Percentiles rank a stretch among this genome's conserved stretches.
Conservation (phyloP, 352 stramenopile species). For the Pythium biforme region DNA sequence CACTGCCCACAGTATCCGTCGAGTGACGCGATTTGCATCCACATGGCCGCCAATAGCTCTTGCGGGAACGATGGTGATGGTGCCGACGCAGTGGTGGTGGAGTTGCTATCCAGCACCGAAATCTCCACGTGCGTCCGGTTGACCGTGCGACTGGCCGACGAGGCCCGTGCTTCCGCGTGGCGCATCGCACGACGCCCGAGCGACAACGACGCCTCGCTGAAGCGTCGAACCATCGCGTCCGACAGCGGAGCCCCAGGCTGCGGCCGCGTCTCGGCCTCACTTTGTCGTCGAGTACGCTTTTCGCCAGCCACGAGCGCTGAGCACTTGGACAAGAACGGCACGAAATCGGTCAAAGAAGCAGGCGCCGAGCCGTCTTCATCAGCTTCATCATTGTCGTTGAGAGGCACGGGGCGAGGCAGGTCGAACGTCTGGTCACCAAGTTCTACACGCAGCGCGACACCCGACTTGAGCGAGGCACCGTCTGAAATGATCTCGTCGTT, state of each 20-base stretch:
- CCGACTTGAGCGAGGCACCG: conserved; percentile 78
- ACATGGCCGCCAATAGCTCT: conserved; percentile 73
- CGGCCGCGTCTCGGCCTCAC: conserved; percentile 55
- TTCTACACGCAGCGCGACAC: conserved; percentile 65
- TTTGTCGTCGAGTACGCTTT: conserved; percentile 33
- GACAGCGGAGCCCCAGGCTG: conserved; percentile 54
- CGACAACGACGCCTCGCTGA: conserved; percentile 65
- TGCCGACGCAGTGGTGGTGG: background rate
- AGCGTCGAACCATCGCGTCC: conserved; percentile 58
- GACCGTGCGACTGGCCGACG: background rate
- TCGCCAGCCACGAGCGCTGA: conserved; percentile 6
- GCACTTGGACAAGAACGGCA: conserved; percentile 11
- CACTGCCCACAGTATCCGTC: conserved; percentile 83
- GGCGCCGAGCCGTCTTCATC: background rate
- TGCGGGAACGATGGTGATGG: conserved; percentile 43
- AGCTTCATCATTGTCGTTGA: conserved; percentile 8
- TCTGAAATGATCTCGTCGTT: conserved; percentile 85
- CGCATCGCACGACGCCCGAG: conserved; percentile 56
- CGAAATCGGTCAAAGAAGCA: background rate
- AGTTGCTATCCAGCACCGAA: conserved; percentile 21
- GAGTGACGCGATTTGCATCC: conserved; percentile 78
- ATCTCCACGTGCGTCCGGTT: conserved; percentile 24
- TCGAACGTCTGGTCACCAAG: conserved; percentile 39
- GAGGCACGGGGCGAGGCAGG: conserved; percentile 13
- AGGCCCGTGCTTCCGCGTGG: conserved; percentile 34